Conservation (phyloP, 345 rosid species). For the Eucalyptus brandiana region DNA sequence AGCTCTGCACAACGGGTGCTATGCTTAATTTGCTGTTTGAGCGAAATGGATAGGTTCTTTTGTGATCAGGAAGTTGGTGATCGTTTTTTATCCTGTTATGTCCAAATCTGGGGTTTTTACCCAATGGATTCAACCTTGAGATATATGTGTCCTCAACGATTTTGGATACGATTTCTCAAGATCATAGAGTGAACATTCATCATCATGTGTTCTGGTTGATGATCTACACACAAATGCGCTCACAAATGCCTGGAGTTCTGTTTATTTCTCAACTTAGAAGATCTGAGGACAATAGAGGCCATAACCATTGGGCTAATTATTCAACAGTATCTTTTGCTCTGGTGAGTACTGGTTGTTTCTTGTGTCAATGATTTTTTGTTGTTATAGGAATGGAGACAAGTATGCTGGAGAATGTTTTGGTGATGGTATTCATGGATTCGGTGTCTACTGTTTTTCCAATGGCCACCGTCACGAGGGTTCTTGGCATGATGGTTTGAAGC, state of each 20-base stretch:
- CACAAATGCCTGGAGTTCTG: neutral
- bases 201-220: neutral
- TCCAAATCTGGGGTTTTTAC: neutral
- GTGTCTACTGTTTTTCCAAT: slow-evolving; percentile 71
- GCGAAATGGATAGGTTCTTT: neutral
- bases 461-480: slow-evolving; percentile 82
- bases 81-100: neutral
- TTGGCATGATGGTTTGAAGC: slow-evolving; percentile 85
- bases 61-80: neutral
- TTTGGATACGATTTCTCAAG: neutral
- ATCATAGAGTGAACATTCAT: neutral
- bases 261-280: neutral
- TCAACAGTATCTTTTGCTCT: neutral
- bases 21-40: neutral
- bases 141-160: neutral
- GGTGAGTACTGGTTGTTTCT: neutral
- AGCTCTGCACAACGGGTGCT: accelerated
- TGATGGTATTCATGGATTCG: slow-evolving; percentile 74
- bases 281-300: neutral
- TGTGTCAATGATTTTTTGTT: neutral
- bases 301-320: neutral
- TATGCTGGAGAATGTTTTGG: slow-evolving; percentile 87
- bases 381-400: slow-evolving; percentile 73
- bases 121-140: neutral
- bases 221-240: neutral